phyloP scores from a whole-genome alignment of 2,329 filamentous ascomycete species.

The Fonsecaea nubica region DNA sequence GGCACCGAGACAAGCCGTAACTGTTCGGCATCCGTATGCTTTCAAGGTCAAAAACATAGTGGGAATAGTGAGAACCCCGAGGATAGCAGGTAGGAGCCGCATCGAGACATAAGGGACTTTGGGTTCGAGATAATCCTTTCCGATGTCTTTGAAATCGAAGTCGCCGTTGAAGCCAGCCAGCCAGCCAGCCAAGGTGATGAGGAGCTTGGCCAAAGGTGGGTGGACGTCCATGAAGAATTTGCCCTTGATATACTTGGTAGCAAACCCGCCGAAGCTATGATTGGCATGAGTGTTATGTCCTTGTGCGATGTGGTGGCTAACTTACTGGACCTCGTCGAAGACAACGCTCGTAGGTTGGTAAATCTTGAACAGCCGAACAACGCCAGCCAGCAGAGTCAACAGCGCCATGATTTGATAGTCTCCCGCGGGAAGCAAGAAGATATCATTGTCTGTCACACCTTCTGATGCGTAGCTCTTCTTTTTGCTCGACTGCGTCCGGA shows the following conservation, averaged over 20 bases:
- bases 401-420: conserved; percentile 80
- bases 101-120: conserved; percentile 96
- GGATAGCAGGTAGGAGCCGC: conserved; percentile 88
- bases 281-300: conserved; percentile 19
- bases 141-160: conserved; percentile 99
- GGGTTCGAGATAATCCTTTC: conserved; percentile 96
- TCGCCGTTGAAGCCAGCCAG: conserved; percentile 91
- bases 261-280: conserved; percentile 91
- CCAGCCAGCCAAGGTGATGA: conserved; percentile 94
- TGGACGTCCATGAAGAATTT: conserved; percentile 99
- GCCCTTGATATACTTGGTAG: conserved; percentile 98
- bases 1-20: conserved; percentile 81
- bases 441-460: conserved; percentile 80
- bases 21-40: conserved; percentile 84
- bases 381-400: conserved; percentile 75
- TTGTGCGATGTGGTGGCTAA: conserved; percentile 41
- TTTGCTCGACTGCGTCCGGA: conserved; percentile 38
- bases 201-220: conserved; percentile 92
- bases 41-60: conserved; percentile 95
- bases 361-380: conserved; percentile 91
- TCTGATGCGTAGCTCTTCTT: conserved; percentile 55
- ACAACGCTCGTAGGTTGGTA: conserved; percentile 96
- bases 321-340: conserved; percentile 98
- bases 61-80: conserved; percentile 85
- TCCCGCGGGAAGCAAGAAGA: conserved; percentile 80